These are phyloP conservation scores for Fusarium tricinctum DNA, from an alignment of 2,329 filamentous ascomycete species.

Conservation along the genomic window DNA sequence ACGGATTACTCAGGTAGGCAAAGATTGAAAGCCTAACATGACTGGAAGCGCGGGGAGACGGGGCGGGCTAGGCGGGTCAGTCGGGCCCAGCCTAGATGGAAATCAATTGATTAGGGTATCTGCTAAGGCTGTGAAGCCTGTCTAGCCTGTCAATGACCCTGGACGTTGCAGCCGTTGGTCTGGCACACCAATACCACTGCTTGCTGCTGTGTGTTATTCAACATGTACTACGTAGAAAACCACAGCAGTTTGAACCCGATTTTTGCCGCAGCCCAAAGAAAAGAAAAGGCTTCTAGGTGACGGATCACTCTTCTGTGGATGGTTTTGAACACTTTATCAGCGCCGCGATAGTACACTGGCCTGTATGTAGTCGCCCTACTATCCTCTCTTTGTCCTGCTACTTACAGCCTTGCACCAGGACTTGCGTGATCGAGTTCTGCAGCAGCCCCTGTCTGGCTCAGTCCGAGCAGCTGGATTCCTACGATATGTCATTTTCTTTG, in stretches of 20 bases:
- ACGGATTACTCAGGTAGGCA: conserved; percentile 30
- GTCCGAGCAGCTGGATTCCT: conserved; percentile 31
- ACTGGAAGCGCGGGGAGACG: conserved; percentile 32
- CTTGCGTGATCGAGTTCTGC: not conserved
- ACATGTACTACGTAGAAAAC: not conserved
- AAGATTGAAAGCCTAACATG: conserved; percentile 9
- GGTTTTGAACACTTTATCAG: not conserved
- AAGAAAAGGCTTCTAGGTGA: not conserved
- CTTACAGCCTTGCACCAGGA: not conserved
- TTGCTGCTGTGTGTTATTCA: not conserved
- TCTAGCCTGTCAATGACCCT: conserved; percentile 23
- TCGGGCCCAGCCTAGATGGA: conserved; percentile 29
- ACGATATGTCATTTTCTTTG: conserved; percentile 33
- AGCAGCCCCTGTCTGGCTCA: conserved; percentile 3
- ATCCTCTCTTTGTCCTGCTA: conserved; percentile 12
- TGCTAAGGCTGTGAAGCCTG: conserved; percentile 21
- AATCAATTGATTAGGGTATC: conserved; percentile 31
- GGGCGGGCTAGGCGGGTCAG: conserved; percentile 29
- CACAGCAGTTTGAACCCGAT: not conserved
- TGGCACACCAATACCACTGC: conserved; percentile 36
- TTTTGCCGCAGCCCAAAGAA: not conserved
- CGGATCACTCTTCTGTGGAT: not conserved
- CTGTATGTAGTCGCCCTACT: not conserved
- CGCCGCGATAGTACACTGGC: conserved; percentile 1
- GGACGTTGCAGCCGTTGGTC: conserved; percentile 32